Base-by-base conservation (phyloP, 2,329 filamentous ascomycete genomes). In the Pestalotiopsis sp. region DNA sequence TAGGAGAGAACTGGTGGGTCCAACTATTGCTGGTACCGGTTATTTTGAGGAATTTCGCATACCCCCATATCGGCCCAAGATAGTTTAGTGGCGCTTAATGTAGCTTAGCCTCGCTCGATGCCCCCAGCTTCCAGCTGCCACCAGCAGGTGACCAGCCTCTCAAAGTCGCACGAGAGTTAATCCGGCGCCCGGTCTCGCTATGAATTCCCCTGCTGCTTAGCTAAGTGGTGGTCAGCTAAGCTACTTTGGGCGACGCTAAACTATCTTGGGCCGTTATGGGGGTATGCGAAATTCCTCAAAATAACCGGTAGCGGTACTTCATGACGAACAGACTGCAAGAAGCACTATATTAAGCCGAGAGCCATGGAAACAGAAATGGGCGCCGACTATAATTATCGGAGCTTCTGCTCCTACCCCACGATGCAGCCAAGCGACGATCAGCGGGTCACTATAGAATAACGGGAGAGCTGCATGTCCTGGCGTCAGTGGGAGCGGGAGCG, bases 391-490 rank as follows among this genome's bases (percentile, higher is more conserved):
- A 59, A 36, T 27, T 12, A 2, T 36, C 57, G 57, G 57, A 59
- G 57, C 57, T 59, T 59, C 25, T 59, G 57, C 57, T 59, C 57
- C 57, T 59, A 23, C 57, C 14, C 57, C 57, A 59, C 23, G 57
- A 59, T 9, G 57, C 45, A 52, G 45, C 45, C 45, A 20, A 52
- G 45, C 45, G 45, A 52, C 17, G 17, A 23, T 52, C 45, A 52
- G 45, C 14, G 45, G 45, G 45, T 52, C 45, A 52, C n/a, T n/a
- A 52, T 52, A 52, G n/a, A 36, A 6, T 36, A 9, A 36, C 45
- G 45, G 45, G 45, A 52, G 45, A 23, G 45, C 45, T 52, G 45
- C 45, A 52, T 23, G 45, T n/a, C 45, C 17, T n/a, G 45, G 17
- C 45, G 45, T 59, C 23, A 59, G 23, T 36, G 7, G 7, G n/a